Evolutionary conservation across 2,329 filamentous ascomycete genomes (phyloP).

Genomic region (Colletotrichum gigasporum): DNA sequence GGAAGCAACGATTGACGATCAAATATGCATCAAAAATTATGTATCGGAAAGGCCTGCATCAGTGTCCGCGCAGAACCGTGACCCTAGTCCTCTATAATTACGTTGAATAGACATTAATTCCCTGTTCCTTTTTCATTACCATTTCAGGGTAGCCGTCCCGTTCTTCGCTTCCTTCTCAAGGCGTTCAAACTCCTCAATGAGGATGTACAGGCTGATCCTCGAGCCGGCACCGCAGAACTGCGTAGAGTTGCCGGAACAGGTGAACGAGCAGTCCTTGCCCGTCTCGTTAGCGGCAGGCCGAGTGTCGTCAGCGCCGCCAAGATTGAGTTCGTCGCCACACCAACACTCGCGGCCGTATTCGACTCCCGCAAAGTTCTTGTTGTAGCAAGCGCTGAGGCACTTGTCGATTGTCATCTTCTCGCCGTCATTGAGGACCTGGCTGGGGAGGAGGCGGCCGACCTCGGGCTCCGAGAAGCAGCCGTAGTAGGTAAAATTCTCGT

Average conservation of each 20-base stretch:
- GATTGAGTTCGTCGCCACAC: constrained; percentile 37
- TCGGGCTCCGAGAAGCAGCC: constrained; percentile 46
- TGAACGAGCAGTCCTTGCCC: constrained; percentile 29
- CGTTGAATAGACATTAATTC: background rate
- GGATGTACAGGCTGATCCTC: constrained; percentile 44
- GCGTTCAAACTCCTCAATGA: background rate
- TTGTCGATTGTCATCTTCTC: constrained; percentile 32
- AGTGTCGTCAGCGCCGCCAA: constrained; percentile 27
- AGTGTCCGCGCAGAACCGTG: background rate
- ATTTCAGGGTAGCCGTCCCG: background rate
- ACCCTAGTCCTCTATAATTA: background rate
- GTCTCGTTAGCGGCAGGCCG: constrained; percentile 31
- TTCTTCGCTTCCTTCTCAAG: background rate
- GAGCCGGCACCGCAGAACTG: constrained; percentile 34
- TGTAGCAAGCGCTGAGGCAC: constrained; percentile 32
- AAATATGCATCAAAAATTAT: background rate
- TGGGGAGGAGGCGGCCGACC: constrained; percentile 41
- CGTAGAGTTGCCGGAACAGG: constrained; percentile 27
- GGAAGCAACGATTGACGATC: accelerated
- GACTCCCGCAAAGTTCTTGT: constrained; percentile 32
- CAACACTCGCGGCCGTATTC: constrained; percentile 36
- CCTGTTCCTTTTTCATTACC: background rate
- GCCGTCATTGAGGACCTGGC: constrained; percentile 41
- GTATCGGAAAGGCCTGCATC: background rate
- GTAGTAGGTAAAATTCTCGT: constrained; percentile 49